Conservation (phyloP, 2,329 filamentous ascomycete species). For the Claviceps sp. region DNA sequence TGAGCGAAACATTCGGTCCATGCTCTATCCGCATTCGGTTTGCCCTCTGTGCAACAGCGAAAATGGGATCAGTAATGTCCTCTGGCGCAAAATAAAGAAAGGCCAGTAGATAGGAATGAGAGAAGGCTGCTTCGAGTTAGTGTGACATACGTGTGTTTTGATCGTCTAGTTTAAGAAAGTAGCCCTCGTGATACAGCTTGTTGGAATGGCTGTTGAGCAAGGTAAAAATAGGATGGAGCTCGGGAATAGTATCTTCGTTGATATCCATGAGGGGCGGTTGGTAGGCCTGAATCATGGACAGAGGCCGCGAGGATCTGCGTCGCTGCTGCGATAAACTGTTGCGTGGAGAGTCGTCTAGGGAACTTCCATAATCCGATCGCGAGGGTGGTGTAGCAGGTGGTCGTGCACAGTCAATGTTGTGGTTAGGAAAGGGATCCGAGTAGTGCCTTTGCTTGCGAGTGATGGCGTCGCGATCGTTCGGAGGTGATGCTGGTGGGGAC, state of each 20-base stretch:
- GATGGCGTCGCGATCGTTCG: conserved; percentile 21
- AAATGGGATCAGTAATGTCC: conserved; percentile 1
- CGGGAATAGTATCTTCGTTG: conserved; percentile 72
- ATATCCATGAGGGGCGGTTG: conserved; percentile 79
- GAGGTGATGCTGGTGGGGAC: conserved; percentile 31
- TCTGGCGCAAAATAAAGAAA: background rate
- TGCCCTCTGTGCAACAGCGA: conserved; percentile 49
- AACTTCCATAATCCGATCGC: conserved; percentile 27
- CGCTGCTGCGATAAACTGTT: conserved; percentile 27
- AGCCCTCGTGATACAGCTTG: conserved; percentile 95
- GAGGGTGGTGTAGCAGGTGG: conserved; percentile 26
- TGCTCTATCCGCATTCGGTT: conserved; percentile 69
- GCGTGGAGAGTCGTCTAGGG: conserved; percentile 28
- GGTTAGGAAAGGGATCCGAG: conserved; percentile 21
- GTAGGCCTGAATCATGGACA: conserved; percentile 78
- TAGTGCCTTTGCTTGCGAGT: conserved; percentile 17
- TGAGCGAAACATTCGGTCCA: conserved; percentile 98
- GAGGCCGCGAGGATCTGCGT: conserved; percentile 50
- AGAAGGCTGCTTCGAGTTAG: background rate
- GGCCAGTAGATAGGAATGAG: background rate
- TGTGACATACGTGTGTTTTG: conserved; percentile 67
- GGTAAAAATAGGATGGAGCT: conserved; percentile 86
- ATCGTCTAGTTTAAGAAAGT: conserved; percentile 93
- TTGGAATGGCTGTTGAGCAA: conserved; percentile 91
- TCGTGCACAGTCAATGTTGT: conserved; percentile 21